Evolutionary conservation across 1,284 basidiomycete species (phyloP).

Genomic region (Ustilago curta): DNA sequence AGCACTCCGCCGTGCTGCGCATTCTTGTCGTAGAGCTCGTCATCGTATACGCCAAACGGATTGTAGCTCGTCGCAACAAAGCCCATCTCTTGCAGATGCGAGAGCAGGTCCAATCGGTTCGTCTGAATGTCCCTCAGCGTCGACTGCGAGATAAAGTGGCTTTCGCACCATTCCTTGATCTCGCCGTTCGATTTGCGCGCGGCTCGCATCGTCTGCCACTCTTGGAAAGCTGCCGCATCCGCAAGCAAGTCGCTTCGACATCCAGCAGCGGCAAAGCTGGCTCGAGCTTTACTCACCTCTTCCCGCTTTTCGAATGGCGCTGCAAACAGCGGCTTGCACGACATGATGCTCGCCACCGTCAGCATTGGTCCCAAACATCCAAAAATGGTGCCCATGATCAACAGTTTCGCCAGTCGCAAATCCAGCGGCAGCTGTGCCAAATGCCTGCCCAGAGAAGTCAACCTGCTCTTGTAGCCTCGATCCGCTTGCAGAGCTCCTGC

Average conservation of each 20-base stretch:
- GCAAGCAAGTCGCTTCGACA: slow-evolving; percentile 89
- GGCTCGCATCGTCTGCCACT: slow-evolving; percentile 74
- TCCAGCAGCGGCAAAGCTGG: slow-evolving; percentile 71
- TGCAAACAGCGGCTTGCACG: slow-evolving; percentile 86
- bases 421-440: slow-evolving; percentile 86
- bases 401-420: slow-evolving; percentile 85
- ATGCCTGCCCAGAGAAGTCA: slow-evolving; percentile 87
- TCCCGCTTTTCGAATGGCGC: slow-evolving; percentile 85
- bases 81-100: slow-evolving; percentile 79
- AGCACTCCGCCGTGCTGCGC: slow-evolving; percentile 49
- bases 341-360: slow-evolving; percentile 78
- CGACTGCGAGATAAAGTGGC: slow-evolving; percentile 85
- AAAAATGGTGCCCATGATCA: slow-evolving; percentile 66
- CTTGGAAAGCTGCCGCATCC: slow-evolving; percentile 81
- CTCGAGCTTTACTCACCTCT: slow-evolving; percentile 75
- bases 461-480: slow-evolving; percentile 71
- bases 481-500: slow-evolving; percentile 80
- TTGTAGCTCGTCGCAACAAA: slow-evolving; percentile 73
- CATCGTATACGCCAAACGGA: slow-evolving; percentile 64
- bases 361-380: slow-evolving; percentile 65
- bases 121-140: slow-evolving; percentile 84
- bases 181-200: slow-evolving; percentile 73
- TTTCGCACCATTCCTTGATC: slow-evolving; percentile 80
- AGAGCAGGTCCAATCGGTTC: slow-evolving; percentile 82
- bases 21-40: slow-evolving; percentile 61